Evolutionary conservation across 2,329 filamentous ascomycete genomes (phyloP), one percentile per base, ranked within the genome.

Genomic region (Byssothecium circinans): DNA sequence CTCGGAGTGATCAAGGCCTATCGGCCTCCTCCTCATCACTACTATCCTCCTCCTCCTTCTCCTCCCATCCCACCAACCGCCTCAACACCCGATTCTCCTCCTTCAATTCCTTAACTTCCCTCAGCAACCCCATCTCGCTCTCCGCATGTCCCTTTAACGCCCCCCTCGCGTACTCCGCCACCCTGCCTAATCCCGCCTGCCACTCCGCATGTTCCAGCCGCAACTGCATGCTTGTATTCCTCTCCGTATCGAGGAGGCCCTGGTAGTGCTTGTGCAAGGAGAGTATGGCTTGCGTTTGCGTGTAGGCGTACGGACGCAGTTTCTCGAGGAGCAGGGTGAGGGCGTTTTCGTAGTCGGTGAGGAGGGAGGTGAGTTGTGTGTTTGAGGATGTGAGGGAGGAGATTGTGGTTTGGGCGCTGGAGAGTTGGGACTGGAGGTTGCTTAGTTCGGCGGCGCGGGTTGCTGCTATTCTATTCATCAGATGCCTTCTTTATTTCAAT

Each of bases 231-330:
- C 70, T 74, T 36, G 74, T 73, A 10, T 63, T 65, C 36, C 76
- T 71, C 29, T 74, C 70, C 35, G 71, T 59, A 19, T 76, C 69
- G 10, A 79, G 63, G 6, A 78, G 66, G 1, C 53, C 51, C 17
- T 73, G 72, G 65, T 79, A 79, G 64, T 79, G 75, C 43, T 74
- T 72, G 56, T 78, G 75, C 6, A 78, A 61, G 0, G 73, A 66
- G 30, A 75, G 61, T 32, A 74, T 71, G 50, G 74, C 69, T 30
- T 71, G 68, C 14, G 72, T 71, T 48, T 75, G 74, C 33, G 64
- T 69, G 61, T 69, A 74, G 29, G 65, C 67, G 48, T 53, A 62
- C 33, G 67, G 56, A 22, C 66, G 61, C 14, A 70, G 59, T 45
- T 71, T 72, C 19, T 72, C 67, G 44, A 72, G 60, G n/a, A 69